phyloP scores from a whole-genome alignment of 352 stramenopile species.

The Vaucheria bursata region DNA sequence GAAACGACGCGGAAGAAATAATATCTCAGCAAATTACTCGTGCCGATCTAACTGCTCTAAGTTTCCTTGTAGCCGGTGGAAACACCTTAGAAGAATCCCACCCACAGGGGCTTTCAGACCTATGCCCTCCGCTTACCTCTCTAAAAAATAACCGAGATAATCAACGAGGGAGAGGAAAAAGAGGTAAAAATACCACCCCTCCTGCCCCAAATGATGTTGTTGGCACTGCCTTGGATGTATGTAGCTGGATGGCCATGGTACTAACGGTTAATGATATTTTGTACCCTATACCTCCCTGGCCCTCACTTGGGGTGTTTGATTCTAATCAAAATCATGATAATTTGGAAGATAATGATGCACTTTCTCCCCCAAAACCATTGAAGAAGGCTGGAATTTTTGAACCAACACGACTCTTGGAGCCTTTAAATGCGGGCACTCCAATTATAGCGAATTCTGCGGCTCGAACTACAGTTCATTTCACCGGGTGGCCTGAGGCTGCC shows the following conservation, averaged over 20 bases:
- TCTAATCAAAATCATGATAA: background rate
- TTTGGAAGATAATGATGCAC: background rate
- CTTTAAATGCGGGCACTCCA: background rate
- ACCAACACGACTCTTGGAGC: background rate
- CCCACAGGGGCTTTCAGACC: conserved; percentile 7
- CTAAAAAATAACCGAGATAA: background rate
- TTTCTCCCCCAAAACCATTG: background rate
- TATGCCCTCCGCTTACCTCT: conserved; percentile 16
- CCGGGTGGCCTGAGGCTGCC: conserved; percentile 11
- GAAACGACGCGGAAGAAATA: background rate
- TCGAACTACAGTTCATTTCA: conserved; percentile 29
- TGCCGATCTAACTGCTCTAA: conserved; percentile 13
- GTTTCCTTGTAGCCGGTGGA: conserved; percentile 18
- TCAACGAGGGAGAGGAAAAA: too few species aligned
- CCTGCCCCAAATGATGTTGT: too few species aligned
- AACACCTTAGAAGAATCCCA: conserved; percentile 2
- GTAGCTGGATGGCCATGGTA: conserved; percentile 3
- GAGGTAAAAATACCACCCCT: background rate
- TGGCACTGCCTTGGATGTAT: conserved; percentile 10
- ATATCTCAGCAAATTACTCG: background rate
- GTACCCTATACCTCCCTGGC: background rate
- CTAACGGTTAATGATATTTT: conserved; percentile 32
- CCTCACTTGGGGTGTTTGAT: background rate
- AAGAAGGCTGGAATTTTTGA: background rate
- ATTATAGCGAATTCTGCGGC: conserved; percentile 25